Evolutionary conservation across 2,329 filamentous ascomycete genomes (phyloP).

Genomic region (Ophiostoma montium): DNA sequence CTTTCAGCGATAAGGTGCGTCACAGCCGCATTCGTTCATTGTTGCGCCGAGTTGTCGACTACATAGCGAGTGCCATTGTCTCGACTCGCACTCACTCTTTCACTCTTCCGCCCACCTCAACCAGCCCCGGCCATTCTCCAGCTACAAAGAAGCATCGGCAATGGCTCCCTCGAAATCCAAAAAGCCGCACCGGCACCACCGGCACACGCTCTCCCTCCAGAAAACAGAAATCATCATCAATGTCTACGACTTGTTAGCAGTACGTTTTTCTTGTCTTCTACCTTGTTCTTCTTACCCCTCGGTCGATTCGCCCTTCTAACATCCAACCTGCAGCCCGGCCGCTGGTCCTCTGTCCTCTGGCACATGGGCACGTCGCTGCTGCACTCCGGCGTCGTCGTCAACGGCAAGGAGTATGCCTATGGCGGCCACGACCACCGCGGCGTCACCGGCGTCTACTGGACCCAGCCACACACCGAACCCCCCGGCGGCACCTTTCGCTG

Average conservation of each 20-base stretch:
- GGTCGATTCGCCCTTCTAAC: conserved; percentile 4
- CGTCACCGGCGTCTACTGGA: conserved; percentile 73
- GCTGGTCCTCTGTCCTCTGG: conserved; percentile 65
- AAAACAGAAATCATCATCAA: conserved; percentile 64
- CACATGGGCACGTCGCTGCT: conserved; percentile 61
- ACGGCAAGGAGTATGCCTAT: conserved; percentile 69
- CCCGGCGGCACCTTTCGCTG: conserved; percentile 65
- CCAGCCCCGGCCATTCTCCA: too few species aligned
- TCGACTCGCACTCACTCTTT: background rate
- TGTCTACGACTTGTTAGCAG: conserved; percentile 63
- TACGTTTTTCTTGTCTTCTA: conserved; percentile 23
- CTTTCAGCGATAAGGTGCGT: background rate
- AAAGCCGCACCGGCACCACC: conserved; percentile 30
- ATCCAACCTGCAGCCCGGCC: conserved; percentile 43
- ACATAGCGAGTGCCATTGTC: too few species aligned
- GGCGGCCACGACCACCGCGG: conserved; percentile 61
- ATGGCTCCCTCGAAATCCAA: conserved; percentile 32
- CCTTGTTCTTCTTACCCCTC: background rate
- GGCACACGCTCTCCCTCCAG: conserved; percentile 53
- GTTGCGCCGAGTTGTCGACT: too few species aligned
- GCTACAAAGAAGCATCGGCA: conserved; percentile 3
- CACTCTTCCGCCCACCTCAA: background rate
- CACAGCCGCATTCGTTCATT: background rate
- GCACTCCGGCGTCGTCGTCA: conserved; percentile 72
- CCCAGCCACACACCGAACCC: conserved; percentile 54